phyloP scores from a whole-genome alignment of 257 asterid genomes.

The Fraxinus pennsylvanica region DNA sequence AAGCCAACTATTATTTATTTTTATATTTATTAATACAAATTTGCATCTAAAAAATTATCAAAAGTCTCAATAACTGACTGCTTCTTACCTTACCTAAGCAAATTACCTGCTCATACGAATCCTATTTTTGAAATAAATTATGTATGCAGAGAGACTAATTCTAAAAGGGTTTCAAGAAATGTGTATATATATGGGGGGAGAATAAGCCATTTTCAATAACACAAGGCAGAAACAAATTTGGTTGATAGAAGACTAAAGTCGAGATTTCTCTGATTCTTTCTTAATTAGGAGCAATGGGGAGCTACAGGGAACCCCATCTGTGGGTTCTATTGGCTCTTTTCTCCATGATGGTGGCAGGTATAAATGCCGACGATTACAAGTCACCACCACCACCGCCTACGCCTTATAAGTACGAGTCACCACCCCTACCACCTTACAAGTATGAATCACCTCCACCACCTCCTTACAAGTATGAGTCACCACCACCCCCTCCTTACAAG shows the following conservation, averaged over 20 bases:
- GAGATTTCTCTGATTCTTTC: not conserved
- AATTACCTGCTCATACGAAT: not conserved
- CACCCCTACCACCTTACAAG: too few species aligned
- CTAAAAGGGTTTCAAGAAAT: not conserved
- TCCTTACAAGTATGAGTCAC: too few species aligned
- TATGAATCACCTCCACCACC: too few species aligned
- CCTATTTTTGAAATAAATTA: not conserved
- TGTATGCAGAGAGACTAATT: not conserved
- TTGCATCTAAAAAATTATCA: not conserved
- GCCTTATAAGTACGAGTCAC: too few species aligned
- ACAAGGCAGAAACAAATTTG: not conserved
- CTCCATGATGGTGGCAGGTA: slow-evolving; percentile 10
- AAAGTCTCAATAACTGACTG: not conserved
- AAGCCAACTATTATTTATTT: not conserved
- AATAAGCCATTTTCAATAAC: not conserved
- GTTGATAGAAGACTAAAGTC: not conserved
- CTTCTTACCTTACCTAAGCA: not conserved
- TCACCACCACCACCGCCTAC: not conserved
- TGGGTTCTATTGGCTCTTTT: slow-evolving; percentile 29
- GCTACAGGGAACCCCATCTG: slow-evolving; percentile 18
- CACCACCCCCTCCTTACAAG: too few species aligned
- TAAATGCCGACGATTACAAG: slow-evolving; percentile 10
- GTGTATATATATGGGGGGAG: not conserved
- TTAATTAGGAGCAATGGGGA: slow-evolving; percentile 10
- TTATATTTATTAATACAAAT: not conserved